Conservation (phyloP, 2,329 filamentous ascomycete species). For the Stemphylium beticola region DNA sequence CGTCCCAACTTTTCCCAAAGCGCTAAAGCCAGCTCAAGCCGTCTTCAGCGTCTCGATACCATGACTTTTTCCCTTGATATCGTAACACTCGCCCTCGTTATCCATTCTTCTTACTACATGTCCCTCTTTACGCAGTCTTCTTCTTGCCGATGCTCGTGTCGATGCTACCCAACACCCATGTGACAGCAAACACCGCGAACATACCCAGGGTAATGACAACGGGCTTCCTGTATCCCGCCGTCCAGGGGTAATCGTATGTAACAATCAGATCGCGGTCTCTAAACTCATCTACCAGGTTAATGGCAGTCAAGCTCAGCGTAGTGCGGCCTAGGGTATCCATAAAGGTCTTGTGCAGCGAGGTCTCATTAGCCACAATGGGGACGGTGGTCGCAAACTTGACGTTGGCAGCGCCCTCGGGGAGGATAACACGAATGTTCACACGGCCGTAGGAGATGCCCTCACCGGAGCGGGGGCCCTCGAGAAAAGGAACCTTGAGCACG, state of each 20-base stretch:
- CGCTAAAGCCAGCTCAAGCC: slow-evolving; percentile 9
- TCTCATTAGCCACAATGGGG: slow-evolving; percentile 68
- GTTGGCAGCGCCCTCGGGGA: slow-evolving; percentile 91
- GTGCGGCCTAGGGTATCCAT: slow-evolving; percentile 93
- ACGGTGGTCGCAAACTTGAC: slow-evolving; percentile 78
- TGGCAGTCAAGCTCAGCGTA: slow-evolving; percentile 76
- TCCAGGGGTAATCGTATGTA: slow-evolving; percentile 82
- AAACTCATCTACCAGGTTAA: slow-evolving; percentile 90
- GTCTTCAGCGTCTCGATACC: background rate
- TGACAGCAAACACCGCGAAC: slow-evolving; percentile 73
- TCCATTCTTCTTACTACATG: background rate
- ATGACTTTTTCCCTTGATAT: background rate
- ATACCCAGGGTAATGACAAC: slow-evolving; percentile 77
- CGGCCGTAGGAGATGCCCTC: slow-evolving; percentile 89
- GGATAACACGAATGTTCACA: slow-evolving; percentile 78
- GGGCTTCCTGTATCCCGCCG: slow-evolving; percentile 82
- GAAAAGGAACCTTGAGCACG: slow-evolving; percentile 86
- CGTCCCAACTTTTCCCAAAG: slow-evolving; percentile 1
- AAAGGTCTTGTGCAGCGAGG: slow-evolving; percentile 80
- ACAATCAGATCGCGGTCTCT: slow-evolving; percentile 83
- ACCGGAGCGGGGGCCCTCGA: slow-evolving; percentile 85
- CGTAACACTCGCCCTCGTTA: background rate
- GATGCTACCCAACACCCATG: slow-evolving; percentile 77
- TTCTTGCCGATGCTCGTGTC: slow-evolving; percentile 79
- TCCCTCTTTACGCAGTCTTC: slow-evolving; percentile 41